Conservation (phyloP, 2,329 filamentous ascomycete species). For the Coniochaeta sp. region DNA sequence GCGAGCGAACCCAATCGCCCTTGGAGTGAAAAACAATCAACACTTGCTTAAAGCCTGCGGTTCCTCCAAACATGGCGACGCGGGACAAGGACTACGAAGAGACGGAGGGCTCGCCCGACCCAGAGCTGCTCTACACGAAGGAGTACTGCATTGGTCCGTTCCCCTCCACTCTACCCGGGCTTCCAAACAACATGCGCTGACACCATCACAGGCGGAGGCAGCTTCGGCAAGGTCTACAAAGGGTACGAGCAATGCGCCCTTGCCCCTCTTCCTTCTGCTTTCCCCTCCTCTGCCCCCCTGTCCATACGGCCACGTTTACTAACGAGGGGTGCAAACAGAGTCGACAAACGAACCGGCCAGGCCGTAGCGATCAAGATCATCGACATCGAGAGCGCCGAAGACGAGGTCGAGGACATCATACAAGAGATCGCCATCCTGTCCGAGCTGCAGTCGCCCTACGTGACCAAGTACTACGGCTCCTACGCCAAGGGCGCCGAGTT, state of each 20-base stretch:
- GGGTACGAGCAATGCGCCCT: constrained; percentile 64
- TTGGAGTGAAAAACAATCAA: no score
- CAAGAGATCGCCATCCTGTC: constrained; percentile 97
- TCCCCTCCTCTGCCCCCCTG: neutral
- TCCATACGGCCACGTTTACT: constrained; percentile 4
- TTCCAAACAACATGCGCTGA: constrained; percentile 13
- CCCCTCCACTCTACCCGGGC: constrained; percentile 8
- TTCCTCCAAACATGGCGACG: constrained; percentile 38
- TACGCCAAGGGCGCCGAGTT: constrained; percentile 93
- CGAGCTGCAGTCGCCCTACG: constrained; percentile 89
- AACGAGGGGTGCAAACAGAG: constrained; percentile 43
- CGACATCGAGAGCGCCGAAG: constrained; percentile 97
- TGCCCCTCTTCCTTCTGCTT: no score
- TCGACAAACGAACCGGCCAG: constrained; percentile 88
- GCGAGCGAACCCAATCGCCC: no score
- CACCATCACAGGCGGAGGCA: constrained; percentile 67
- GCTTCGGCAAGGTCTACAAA: constrained; percentile 98
- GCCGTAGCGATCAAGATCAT: constrained; percentile 98
- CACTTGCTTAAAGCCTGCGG: no score
- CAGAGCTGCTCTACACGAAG: constrained; percentile 88
- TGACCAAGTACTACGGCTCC: constrained; percentile 96
- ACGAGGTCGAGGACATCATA: constrained; percentile 99
- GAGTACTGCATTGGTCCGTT: constrained; percentile 75
- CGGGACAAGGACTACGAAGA: constrained; percentile 39
- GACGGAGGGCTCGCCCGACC: constrained; percentile 60